These are phyloP conservation scores for Phytophthora aleatoria DNA, from an alignment of 352 stramenopile species.

Conservation along the genomic window DNA sequence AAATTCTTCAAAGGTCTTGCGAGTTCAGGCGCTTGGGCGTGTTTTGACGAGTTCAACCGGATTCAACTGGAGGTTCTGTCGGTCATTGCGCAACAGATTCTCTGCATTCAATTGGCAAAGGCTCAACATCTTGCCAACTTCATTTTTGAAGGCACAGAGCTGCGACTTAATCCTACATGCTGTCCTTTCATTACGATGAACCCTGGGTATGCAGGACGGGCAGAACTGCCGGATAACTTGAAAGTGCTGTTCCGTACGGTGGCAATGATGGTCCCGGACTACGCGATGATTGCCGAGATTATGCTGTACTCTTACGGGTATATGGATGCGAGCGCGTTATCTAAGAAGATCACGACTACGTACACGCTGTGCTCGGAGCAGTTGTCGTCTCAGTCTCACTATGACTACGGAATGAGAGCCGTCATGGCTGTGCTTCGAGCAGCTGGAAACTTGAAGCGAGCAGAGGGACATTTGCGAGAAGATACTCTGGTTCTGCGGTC, in stretches of 20 bases:
- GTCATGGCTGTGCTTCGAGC: constrained; percentile 95
- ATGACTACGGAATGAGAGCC: constrained; percentile 96
- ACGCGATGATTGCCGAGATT: constrained; percentile 94
- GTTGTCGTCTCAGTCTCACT: constrained; percentile 94
- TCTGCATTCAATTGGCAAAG: constrained; percentile 91
- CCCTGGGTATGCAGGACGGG: constrained; percentile 87
- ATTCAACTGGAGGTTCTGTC: constrained; percentile 94
- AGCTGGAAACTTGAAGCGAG: constrained; percentile 91
- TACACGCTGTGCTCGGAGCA: constrained; percentile 95
- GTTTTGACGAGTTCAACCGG: constrained; percentile 94
- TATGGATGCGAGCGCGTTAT: constrained; percentile 87
- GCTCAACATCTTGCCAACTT: constrained; percentile 82
- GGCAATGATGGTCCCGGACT: constrained; percentile 95
- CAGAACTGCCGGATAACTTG: constrained; percentile 92
- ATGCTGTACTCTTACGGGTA: constrained; percentile 95
- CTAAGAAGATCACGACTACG: constrained; percentile 94
- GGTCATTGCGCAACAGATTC: constrained; percentile 93
- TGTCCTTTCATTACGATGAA: constrained; percentile 96
- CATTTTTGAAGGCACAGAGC: constrained; percentile 90
- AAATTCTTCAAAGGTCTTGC: constrained; percentile 95
- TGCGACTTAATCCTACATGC: constrained; percentile 90
- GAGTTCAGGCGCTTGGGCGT: constrained; percentile 90
- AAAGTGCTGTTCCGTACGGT: constrained; percentile 93
- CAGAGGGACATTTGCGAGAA: constrained; percentile 81
- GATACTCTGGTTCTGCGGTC: constrained; percentile 90